Base-by-base conservation (phyloP, 352 stramenopile genomes). In the Plasmopara viticola region DNA sequence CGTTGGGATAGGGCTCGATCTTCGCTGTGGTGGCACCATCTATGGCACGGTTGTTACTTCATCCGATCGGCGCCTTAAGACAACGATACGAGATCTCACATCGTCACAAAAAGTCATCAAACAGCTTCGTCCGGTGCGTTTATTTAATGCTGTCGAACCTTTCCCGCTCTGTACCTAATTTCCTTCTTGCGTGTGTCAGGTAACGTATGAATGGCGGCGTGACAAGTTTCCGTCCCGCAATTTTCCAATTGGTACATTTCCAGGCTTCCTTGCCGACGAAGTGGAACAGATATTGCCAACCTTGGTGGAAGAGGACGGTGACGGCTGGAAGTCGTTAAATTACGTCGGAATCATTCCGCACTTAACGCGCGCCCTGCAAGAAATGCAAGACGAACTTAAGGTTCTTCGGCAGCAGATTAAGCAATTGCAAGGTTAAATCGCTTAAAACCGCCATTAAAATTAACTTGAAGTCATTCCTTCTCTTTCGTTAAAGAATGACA, bases 221-320 rank as follows among this genome's bases (percentile, higher is more conserved):
- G 65, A 78, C 12, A 66, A 75, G 17, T 75, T 72, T 37, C 68
- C 68, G n/a, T 25, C 42, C 20, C 58, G 68, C n/a, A 50, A 65
- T 18, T 75, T 84, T n/a, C 68, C 70, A 5, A 9, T 35, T 0
- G 73, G 73, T 6, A 48, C 54, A 9, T 70, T 71, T 44, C 42
- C 66, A 0, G 80, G 80, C 0, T 88, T 90, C 53, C 53, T 90
- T 10, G 77, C 77, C 14, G 72, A 90, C 42, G 75, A 90, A 49
- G 67, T 91, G 17, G 42, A 81, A 35, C 14, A 73, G 10, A 45
- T 86, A 39, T 54, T 91, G 5, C 80, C 78, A 1, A 54, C 75
- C 34, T 63, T 86, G 25, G 74, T 91, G 25, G 42, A 59, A 7
- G 58, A 75, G 18, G 73, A 84, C 49, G 58, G 55, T 45, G 49